phyloP scores from a whole-genome alignment of 441 rosid genomes.

The Gossypium armourianum region DNA sequence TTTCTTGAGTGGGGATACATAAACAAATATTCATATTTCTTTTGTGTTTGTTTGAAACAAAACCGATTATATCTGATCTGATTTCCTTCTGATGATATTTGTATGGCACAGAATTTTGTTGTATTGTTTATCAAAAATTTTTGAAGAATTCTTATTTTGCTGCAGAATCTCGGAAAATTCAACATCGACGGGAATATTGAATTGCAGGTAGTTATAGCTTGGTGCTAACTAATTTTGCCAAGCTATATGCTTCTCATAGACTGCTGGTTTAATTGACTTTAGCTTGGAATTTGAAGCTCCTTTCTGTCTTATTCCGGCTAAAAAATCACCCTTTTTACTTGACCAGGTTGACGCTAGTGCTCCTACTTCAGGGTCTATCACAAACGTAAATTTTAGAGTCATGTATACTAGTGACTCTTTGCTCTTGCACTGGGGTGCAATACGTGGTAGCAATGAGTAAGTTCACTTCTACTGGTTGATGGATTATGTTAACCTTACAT shows the following conservation, averaged over 20 bases:
- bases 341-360: constrained; percentile 58
- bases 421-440: constrained; percentile 83
- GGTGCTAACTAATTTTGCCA: not conserved
- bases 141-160: constrained; percentile 26
- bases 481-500: constrained; percentile 9
- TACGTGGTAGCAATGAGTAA: constrained; percentile 61
- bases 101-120: not conserved
- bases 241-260: not conserved
- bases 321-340: constrained; percentile 19
- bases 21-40: not conserved
- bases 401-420: constrained; percentile 49
- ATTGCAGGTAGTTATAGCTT: constrained; percentile 48
- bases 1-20: not conserved
- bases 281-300: constrained; percentile 6
- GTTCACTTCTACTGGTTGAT: constrained; percentile 22
- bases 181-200: constrained; percentile 63
- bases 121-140: not conserved
- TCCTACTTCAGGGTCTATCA: constrained; percentile 29
- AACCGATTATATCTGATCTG: not conserved
- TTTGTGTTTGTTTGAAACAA: constrained; percentile 8
- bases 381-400: constrained; percentile 48
- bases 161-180: constrained; percentile 61
- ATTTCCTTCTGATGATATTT: not conserved
- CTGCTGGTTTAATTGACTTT: constrained; percentile 11
- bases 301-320: constrained; percentile 18